A percentile compares a stretch with the other conserved stretches of the same genome.
Evolutionary conservation across 176 grass and related monocot genomes (phyloP).

Genomic region (Hordeum marinum): DNA sequence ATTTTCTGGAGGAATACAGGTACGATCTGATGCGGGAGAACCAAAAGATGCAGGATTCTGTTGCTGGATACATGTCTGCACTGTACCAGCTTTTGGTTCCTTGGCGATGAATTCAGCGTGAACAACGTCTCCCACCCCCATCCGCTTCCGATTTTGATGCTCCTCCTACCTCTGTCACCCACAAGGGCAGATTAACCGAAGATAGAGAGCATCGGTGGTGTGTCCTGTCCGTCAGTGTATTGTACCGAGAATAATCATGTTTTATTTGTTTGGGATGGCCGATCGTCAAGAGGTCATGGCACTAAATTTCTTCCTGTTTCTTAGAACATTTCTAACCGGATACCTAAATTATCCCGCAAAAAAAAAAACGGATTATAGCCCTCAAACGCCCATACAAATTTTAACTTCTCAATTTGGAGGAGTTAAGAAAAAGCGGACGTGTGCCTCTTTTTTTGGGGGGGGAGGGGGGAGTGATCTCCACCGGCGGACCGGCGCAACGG

Average conservation of each 20-base stretch:
- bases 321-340: neutral
- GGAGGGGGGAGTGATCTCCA: no score
- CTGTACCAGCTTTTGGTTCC: slow-evolving; percentile 19
- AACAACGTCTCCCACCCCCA: slow-evolving; percentile 4
- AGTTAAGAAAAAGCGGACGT: no score
- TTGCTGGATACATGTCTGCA: slow-evolving; percentile 25
- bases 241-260: neutral
- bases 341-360: no score
- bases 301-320: neutral
- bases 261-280: neutral
- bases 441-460: no score
- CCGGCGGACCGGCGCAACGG: no score
- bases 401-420: no score
- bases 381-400: no score
- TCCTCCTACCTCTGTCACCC: slow-evolving; percentile 23
- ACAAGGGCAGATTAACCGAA: slow-evolving; percentile 7
- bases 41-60: slow-evolving; percentile 16
- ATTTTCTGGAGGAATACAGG: neutral
- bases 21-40: neutral
- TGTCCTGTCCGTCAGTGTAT: neutral
- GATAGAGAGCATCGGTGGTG: neutral
- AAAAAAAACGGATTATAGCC: no score
- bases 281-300: neutral
- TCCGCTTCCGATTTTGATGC: slow-evolving; percentile 34
- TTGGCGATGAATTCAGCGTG: slow-evolving; percentile 15